These are phyloP conservation scores for Suhomyces yuchorum DNA, from an alignment of 1,139 yeast species.

Conservation along the genomic window DNA sequence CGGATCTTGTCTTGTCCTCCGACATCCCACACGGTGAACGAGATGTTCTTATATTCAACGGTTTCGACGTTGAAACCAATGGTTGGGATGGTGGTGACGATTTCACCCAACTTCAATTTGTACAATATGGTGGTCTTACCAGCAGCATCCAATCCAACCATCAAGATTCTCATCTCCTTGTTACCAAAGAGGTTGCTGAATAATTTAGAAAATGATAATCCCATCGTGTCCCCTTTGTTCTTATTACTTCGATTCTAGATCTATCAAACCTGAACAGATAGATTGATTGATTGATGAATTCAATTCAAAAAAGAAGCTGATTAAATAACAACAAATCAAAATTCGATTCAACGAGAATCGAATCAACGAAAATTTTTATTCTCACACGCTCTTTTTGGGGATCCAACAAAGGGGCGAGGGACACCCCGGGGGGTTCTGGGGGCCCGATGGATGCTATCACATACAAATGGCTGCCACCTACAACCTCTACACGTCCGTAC, in stretches of 20 bases:
- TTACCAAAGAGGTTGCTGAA: conserved; percentile 83
- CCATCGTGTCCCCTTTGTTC: conserved; percentile 49
- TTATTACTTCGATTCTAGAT: conserved; percentile 8
- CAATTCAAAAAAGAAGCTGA: conserved; percentile 13
- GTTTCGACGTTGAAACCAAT: conserved; percentile 95
- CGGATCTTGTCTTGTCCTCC: conserved; percentile 97
- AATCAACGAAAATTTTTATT: conserved; percentile 15
- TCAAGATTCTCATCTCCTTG: conserved; percentile 86
- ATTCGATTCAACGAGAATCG: conserved; percentile 13
- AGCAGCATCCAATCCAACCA: conserved; percentile 94
- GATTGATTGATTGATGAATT: conserved; percentile 13
- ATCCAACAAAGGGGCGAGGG: conserved; percentile 5
- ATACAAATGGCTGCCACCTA: too few species aligned
- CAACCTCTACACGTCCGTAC: not conserved
- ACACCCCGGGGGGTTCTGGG: not conserved
- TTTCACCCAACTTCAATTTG: conserved; percentile 88
- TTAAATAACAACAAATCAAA: conserved; percentile 17
- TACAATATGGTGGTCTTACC: conserved; percentile 91
- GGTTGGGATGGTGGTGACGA: conserved; percentile 91
- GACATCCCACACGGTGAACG: conserved; percentile 95
- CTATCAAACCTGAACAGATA: conserved; percentile 11
- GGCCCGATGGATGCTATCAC: not conserved
- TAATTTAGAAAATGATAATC: conserved; percentile 85
- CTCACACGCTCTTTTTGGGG: conserved; percentile 15
- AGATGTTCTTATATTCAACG: conserved; percentile 90